phyloP scores from a whole-genome alignment of 768 basidiomycete genomes.

The Suillus fuscotomentosus region DNA sequence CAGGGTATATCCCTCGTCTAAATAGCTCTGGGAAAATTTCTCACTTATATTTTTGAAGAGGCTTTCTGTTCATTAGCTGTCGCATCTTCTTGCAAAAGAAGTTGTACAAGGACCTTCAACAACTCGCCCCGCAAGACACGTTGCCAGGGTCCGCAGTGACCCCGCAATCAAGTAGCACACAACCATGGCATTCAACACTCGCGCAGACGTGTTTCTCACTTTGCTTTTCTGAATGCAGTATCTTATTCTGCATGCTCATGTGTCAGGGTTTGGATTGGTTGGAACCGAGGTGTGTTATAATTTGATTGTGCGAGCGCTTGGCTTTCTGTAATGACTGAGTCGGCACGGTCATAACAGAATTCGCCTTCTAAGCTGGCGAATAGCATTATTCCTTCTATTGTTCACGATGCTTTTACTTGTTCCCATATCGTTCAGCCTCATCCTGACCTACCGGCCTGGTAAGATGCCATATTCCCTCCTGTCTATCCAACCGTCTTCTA shows the following conservation, averaged over 20 bases:
- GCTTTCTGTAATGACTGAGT: constrained; percentile 6
- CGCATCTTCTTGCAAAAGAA: constrained; percentile 56
- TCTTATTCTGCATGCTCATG: constrained; percentile 70
- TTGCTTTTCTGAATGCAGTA: constrained; percentile 74
- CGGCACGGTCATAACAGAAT: constrained; percentile 36
- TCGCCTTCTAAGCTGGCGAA: constrained; percentile 65
- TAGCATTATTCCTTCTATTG: constrained; percentile 63
- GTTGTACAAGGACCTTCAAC: constrained; percentile 59
- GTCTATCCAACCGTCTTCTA: background rate
- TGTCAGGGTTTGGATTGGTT: constrained; percentile 63
- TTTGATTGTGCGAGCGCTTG: background rate
- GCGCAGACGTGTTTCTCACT: constrained; percentile 62
- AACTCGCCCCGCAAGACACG: constrained; percentile 35
- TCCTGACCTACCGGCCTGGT: constrained; percentile 46
- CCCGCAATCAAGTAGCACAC: constrained; percentile 18
- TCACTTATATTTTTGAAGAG: constrained; percentile 30
- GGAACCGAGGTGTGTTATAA: constrained; percentile 46
- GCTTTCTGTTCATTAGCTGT: constrained; percentile 53
- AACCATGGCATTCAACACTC: constrained; percentile 50
- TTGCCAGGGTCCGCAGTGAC: constrained; percentile 23
- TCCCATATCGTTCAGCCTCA: constrained; percentile 61
- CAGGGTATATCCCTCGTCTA: constrained; percentile 16
- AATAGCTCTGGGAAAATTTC: background rate
- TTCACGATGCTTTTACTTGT: constrained; percentile 61
- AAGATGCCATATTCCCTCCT: constrained; percentile 6